A percentile compares a stretch with the other conserved stretches of the same genome.
These are phyloP conservation scores for Chaetomium olivaceum DNA, from an alignment of 2,329 filamentous ascomycete species.

Conservation along the genomic window DNA sequence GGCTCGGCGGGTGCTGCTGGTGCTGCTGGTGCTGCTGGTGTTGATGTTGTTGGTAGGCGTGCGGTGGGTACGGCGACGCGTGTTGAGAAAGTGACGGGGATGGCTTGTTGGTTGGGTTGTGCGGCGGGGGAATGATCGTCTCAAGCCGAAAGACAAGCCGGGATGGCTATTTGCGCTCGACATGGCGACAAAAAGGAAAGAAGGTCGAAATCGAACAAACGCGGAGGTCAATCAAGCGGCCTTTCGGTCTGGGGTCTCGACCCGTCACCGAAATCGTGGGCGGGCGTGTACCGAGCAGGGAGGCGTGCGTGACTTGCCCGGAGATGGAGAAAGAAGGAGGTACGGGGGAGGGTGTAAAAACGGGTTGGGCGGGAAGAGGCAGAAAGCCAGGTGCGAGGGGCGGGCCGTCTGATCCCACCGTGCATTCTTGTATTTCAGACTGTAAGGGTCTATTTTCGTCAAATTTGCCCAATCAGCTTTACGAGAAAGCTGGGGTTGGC, in stretches of 20 bases:
- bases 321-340: conserved; percentile 28
- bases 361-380: conserved; percentile 10
- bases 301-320: conserved; percentile 31
- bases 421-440: neutral
- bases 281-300: conserved; percentile 35
- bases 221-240: conserved; percentile 21
- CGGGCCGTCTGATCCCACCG: conserved; percentile 12
- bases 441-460: neutral
- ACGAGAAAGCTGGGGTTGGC: neutral
- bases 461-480: neutral
- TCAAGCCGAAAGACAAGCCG: conserved; percentile 54
- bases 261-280: conserved; percentile 32
- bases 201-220: conserved; percentile 21
- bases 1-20: conserved; percentile 35
- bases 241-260: conserved; percentile 32
- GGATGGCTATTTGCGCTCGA: conserved; percentile 52
- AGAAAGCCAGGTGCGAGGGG: conserved; percentile 8
- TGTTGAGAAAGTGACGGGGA: conserved; percentile 55
- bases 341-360: conserved; percentile 29
- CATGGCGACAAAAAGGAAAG: conserved; percentile 30
- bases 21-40: conserved; percentile 53
- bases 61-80: conserved; percentile 51
- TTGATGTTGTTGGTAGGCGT: conserved; percentile 53
- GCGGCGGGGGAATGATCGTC: conserved; percentile 51
- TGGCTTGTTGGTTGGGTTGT: conserved; percentile 55